Base-by-base conservation (phyloP, 805 yeast genomes). In the Myxozyma melibiosi region DNA sequence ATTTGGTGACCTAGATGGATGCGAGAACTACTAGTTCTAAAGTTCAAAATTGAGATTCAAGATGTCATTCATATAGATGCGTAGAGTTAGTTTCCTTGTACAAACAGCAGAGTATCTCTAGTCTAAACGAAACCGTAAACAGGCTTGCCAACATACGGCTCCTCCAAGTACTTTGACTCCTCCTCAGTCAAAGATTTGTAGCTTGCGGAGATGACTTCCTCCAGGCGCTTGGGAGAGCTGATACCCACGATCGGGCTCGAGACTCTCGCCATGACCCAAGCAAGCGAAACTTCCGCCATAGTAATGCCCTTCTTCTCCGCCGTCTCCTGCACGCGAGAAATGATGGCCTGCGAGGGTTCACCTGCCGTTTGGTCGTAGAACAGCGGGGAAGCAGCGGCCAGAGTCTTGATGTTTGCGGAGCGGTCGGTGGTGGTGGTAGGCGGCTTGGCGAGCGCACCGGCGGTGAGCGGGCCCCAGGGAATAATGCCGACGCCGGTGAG, bases 381-480 rank as follows among this genome's bases (percentile, higher is more conserved):
- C 30, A 25, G n/a, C n/a, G n/a, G n/a, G n/a, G n/a, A n/a, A 20
- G 41, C 41, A 24, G 28, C 39, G 14, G 41, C 35, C 34, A 22
- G 40, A 24, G 51, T 37, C 33, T 20, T 31, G 35, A 28, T 44
- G 11, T 24, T 13, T 40, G 31, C 35, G 25, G 25, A 6, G 22
- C 51, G 40, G 3, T 25, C 27, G 11, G 51, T 47, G 3, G 22
- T 20, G 5, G 62, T 24, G 14, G 22, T 42, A 7, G 41, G 8
- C 3, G 86, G 84, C 58, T 84, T 74, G 0, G 84, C 74, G 41
- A 84, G 71, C 1, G 77, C 28, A 14, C 88, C 87, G 55, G 80
- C 68, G 2, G 83, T 83, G 51, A 75, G 68, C 25, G 87, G 86
- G 5, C 83, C 77, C 81, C 83, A 84, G 5, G 87, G 88, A 49